Conservation (phyloP, 2,329 filamentous ascomycete species). For the Trichophyton mentagrophytes region DNA sequence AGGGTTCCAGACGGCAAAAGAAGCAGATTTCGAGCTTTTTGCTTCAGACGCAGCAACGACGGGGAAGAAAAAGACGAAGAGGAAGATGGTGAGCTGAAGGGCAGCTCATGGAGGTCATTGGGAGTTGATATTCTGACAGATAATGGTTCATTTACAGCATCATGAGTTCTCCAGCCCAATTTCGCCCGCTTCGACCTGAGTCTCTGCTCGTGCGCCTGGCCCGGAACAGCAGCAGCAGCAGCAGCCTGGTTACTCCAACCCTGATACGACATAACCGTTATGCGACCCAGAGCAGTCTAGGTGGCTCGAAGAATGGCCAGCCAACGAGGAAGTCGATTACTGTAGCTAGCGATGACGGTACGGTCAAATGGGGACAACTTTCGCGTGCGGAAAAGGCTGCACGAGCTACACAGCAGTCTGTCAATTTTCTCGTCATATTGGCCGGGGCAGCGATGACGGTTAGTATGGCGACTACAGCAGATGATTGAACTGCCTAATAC, state of each 20-base stretch:
- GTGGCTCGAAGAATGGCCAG: slow-evolving; percentile 20
- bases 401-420: slow-evolving; percentile 75
- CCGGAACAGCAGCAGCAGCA: neutral
- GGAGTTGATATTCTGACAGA: neutral
- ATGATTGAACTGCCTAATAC: neutral
- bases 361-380: slow-evolving; percentile 67
- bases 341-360: slow-evolving; percentile 73
- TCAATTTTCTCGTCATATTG: slow-evolving; percentile 71
- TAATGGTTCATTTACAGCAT: neutral
- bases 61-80: neutral
- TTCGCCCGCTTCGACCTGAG: neutral
- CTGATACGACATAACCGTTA: slow-evolving; percentile 29
- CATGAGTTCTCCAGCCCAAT: neutral
- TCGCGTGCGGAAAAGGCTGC: slow-evolving; percentile 65
- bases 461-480: slow-evolving; percentile 19
- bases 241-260: neutral
- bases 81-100: neutral
- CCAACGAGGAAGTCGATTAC: slow-evolving; percentile 59
- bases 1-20: neutral
- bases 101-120: neutral
- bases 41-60: neutral
- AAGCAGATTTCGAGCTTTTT: neutral
- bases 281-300: slow-evolving; percentile 45
- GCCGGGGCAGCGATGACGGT: slow-evolving; percentile 66
- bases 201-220: neutral